Evolutionary conservation across 805 yeast species (phyloP), one percentile per base, ranked within the genome.

Genomic region (Saccharomyces mikatae): DNA sequence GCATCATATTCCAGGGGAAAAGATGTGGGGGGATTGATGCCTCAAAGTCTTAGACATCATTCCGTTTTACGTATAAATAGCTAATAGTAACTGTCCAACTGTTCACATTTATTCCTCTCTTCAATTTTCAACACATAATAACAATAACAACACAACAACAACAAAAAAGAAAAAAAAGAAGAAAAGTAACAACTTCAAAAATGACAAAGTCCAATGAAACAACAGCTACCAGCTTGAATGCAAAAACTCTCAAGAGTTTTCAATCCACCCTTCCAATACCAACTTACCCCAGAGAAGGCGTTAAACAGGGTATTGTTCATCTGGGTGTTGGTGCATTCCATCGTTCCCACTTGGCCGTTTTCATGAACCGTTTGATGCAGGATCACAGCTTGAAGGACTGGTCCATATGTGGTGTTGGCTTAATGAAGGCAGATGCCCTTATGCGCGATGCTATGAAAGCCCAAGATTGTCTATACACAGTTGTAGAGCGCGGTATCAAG

Each of bases 301-400:
- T 52, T 21, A 52, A 52, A 24, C 46, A 52, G 44, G 52, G 52
- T 6, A 48, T 41, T 13, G 52, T 52, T 28, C 52, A 48, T 28
- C 47, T 48, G 4, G 54, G 54, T 2, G 54, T 52, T 11, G 54
- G 54, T 29, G 54, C 48, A n/a, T 52, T 52, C 28, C 54, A 52
- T 27, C 30, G 54, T 27, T 52, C 54, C 6, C 54, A 49, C 29
- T n/a, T 52, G 28, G 52, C 54, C 2, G 49, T 52, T 24, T 52
- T 41, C 46, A 24, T 52, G 22, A 26, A 48, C 6, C 44, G 52
- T 27, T 29, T 52, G 31, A 22, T 52, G 49, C 49, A 52, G 41
- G 30, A 52, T 8, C 47, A 49, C 36, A 31, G 27, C 14, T 31
- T 30, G 22, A 49, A 49, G 27, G 52, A 49, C 28, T 52, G 52